Base-by-base conservation (phyloP, 805 yeast species). In the Cyberlindnera japonica region DNA sequence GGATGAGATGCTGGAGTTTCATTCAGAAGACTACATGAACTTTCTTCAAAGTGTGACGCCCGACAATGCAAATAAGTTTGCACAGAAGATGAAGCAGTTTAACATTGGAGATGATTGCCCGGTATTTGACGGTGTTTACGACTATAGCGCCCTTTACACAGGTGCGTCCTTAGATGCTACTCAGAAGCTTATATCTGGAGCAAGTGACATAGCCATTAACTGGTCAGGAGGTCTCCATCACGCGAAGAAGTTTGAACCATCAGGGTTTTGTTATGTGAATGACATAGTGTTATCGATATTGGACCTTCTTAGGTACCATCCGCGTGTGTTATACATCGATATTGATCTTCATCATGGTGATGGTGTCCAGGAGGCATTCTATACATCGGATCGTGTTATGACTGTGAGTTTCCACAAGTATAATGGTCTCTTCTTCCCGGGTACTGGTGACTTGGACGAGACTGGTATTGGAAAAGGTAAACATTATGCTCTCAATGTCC, bases 191-290 rank as follows among this genome's bases (percentile, higher is more conserved):
- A 83, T 85, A 40, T 74, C 84, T 44, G 95, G 91, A 14, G 83
- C 83, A 71, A 83, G 91, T 54, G 98, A 90, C 61, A 85, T 91
- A 35, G 97, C 97, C 31, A 84, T 91, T 44, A 91, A 91, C 64
- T 91, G 95, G 86, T 85, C 95, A 11, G 98, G 98, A 28, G 98
- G 98, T 3, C 71, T 91, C 35, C 98, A 91, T 63, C 98, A 91
- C 65, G 98, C 98, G 5, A 91, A 91, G 58, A 91, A 91, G 64
- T 75, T 79, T 33, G 96, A 89, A 62, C 96, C 98, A 7, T 79
- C 89, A 43, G 98, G 98, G 22, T 91, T 91, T 61, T 91, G 98
- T 67, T 91, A 91, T 56, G 82, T 89, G 33, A 91, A 91, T 64
- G 98, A 91, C 66, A 91, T 91, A 48, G 98, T 89, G 1, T 68